These are phyloP conservation scores for Boehmeria nivea DNA, from an alignment of 306 rosid species.

Conservation along the genomic window DNA sequence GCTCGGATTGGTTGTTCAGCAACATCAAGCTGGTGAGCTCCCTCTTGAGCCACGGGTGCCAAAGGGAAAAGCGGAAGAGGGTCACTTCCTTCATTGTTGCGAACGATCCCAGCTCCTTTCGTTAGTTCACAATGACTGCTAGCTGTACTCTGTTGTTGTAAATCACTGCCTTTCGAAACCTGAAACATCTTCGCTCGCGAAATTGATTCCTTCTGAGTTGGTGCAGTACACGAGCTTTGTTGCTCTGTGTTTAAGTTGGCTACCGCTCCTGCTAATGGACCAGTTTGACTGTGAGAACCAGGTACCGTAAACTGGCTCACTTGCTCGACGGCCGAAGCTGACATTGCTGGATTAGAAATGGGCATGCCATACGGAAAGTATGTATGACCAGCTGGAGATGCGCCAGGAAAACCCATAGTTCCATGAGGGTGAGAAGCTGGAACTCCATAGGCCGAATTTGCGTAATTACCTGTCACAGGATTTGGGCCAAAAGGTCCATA, in stretches of 20 bases:
- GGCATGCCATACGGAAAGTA: constrained; percentile 71
- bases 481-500: constrained; percentile 53
- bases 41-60: constrained; percentile 37
- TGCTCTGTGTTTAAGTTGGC: no score
- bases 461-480: constrained; percentile 40
- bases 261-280: constrained; percentile 27
- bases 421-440: constrained; percentile 52
- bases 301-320: constrained; percentile 37
- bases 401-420: constrained; percentile 37
- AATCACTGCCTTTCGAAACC: constrained; percentile 43
- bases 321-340: constrained; percentile 59
- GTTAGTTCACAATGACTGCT: constrained; percentile 53
- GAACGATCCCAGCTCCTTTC: constrained; percentile 21
- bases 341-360: constrained; percentile 36
- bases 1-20: constrained; percentile 44
- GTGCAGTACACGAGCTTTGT: constrained; percentile 39
- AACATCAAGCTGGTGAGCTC: constrained; percentile 36
- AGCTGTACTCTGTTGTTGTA: constrained; percentile 57
- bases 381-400: constrained; percentile 44
- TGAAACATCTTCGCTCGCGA: constrained; percentile 31
- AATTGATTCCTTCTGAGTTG: constrained; percentile 29
- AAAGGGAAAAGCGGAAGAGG: constrained; percentile 44
- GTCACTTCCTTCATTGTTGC: constrained; percentile 44
- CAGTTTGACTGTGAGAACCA: constrained; percentile 21
- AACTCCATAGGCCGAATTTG: constrained; percentile 57